Evolutionary conservation across 352 stramenopile species (phyloP).

Genomic region (Globisporangium nodosum): DNA sequence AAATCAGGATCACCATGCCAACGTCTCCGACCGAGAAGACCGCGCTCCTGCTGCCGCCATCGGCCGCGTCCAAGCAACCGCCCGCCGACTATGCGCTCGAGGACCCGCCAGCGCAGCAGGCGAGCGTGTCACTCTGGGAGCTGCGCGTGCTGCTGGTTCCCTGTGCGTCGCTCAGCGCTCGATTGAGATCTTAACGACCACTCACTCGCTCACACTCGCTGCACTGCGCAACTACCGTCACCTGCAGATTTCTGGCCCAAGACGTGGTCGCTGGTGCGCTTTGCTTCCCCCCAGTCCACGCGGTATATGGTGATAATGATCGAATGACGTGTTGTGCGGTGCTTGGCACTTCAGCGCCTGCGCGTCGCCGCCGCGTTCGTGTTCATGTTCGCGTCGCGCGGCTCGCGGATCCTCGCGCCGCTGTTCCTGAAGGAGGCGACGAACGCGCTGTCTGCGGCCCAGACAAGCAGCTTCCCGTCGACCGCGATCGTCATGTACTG

Average conservation of each 20-base stretch:
- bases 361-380: slow-evolving; percentile 55
- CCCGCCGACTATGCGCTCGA: slow-evolving; percentile 14
- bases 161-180: slow-evolving; percentile 28
- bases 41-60: slow-evolving; percentile 28
- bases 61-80: slow-evolving; percentile 1
- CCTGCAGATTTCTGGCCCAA: slow-evolving; percentile 67
- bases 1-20: background rate
- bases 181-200: background rate
- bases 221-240: background rate
- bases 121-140: slow-evolving; percentile 42
- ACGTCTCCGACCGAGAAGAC: slow-evolving; percentile 26
- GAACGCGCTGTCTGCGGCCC: slow-evolving; percentile 37
- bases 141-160: slow-evolving; percentile 66
- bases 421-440: slow-evolving; percentile 72
- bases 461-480: slow-evolving; percentile 33
- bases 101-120: slow-evolving; percentile 13
- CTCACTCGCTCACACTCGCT: background rate
- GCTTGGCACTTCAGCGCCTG: slow-evolving; percentile 23
- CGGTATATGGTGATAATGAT: too few species aligned
- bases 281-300: too few species aligned
- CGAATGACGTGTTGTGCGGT: too few species aligned
- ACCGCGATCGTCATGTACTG: slow-evolving; percentile 58
- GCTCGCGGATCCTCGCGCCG: slow-evolving; percentile 57
- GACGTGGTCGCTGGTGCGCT: slow-evolving; percentile 50
- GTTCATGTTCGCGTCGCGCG: slow-evolving; percentile 68